phyloP scores from a whole-genome alignment of 148 eudicot genomes.

The Dysphania ambrosioides region DNA sequence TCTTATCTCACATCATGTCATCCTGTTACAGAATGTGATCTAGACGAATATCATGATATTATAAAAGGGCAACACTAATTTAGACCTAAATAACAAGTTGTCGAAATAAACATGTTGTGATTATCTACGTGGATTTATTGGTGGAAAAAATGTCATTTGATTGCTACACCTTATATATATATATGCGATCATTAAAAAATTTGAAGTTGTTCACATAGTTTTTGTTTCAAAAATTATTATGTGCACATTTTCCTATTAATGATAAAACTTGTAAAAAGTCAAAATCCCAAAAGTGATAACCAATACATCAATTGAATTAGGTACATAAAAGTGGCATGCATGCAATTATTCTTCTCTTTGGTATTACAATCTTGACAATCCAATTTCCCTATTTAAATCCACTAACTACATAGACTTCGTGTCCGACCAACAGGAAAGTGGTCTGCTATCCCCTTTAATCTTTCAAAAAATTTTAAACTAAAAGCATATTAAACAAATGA shows the following conservation, averaged over 20 bases:
- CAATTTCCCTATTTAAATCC: conserved; percentile 25
- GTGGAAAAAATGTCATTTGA: no score
- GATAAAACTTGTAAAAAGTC: not conserved
- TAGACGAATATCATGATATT: no score
- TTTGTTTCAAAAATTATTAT: no score
- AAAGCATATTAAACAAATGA: conserved; percentile 33
- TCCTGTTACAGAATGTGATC: no score
- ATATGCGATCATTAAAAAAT: no score
- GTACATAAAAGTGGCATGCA: conserved; percentile 9
- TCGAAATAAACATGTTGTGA: no score
- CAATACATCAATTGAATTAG: conserved; percentile 10
- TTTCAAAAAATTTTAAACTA: conserved; percentile 12
- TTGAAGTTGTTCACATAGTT: not conserved
- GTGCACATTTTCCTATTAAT: not conserved
- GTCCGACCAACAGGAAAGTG: conserved; percentile 69
- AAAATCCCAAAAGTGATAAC: not conserved
- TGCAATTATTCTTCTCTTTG: conserved; percentile 1
- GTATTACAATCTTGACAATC: conserved; percentile 1
- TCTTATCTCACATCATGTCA: no score
- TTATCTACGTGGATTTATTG: no score
- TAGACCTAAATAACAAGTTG: no score
- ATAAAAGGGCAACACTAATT: no score
- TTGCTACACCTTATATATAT: no score
- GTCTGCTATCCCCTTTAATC: conserved; percentile 44
- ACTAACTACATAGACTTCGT: conserved; percentile 66